Conservation (phyloP, 495 filamentous ascomycete species). For the Penicillium taxi region DNA sequence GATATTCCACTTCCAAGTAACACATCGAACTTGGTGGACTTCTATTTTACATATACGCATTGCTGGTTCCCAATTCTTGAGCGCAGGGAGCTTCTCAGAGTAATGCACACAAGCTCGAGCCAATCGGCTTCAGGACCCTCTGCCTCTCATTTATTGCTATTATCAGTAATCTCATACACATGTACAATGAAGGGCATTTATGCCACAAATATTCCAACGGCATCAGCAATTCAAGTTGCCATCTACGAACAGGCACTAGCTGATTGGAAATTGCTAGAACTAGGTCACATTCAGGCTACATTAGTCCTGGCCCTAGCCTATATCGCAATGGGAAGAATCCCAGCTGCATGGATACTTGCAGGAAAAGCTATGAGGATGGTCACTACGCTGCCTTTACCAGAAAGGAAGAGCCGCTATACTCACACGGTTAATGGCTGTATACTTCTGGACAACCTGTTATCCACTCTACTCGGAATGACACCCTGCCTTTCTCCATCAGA, state of each 20-base stretch:
- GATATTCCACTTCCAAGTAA: conserved; percentile 10
- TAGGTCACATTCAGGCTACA: conserved; percentile 48
- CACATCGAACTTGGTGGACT: conserved; percentile 41
- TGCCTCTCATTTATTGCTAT: conserved; percentile 16
- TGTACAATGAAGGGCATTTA: conserved; percentile 1
- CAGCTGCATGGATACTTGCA: conserved; percentile 42
- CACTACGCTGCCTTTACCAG: conserved; percentile 13
- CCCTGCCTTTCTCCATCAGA: conserved; percentile 10
- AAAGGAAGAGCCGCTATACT: conserved; percentile 7
- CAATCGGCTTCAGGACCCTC: conserved; percentile 6
- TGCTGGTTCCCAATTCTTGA: conserved; percentile 59
- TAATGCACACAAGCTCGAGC: conserved; percentile 9
- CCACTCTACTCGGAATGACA: conserved; percentile 4
- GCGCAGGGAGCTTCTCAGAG: conserved; percentile 45
- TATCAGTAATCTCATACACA: conserved; percentile 16
- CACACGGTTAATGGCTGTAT: conserved; percentile 18
- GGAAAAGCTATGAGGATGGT: conserved; percentile 44
- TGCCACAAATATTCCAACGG: neutral
- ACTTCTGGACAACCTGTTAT: conserved; percentile 18
- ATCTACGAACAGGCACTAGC: conserved; percentile 4
- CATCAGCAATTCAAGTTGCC: conserved; percentile 6
- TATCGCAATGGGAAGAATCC: conserved; percentile 33
- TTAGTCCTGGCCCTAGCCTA: conserved; percentile 47
- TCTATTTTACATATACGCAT: conserved; percentile 58
- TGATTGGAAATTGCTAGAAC: conserved; percentile 28